Base-by-base conservation (phyloP, 1,284 basidiomycete species). In the Ceratobasidium sp. region DNA sequence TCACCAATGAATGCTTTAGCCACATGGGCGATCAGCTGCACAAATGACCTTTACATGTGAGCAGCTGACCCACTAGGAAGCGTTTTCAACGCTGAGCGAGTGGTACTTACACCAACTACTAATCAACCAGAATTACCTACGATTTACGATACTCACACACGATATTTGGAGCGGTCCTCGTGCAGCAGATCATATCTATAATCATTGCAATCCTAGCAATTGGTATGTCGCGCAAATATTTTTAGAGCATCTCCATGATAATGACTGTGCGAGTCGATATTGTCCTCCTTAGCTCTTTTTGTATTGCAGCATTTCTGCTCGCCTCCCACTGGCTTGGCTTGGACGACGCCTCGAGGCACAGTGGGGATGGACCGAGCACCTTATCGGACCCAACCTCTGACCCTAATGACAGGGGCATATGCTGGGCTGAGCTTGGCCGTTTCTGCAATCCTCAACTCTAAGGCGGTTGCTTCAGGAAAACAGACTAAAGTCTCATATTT, bases 91-190 rank as follows among this genome's bases (percentile, higher is more conserved):
- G n/a, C n/a, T n/a, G n/a, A n/a, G n/a, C n/a, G n/a, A n/a, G n/a
- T n/a, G n/a, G n/a, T n/a, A n/a, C n/a, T n/a, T n/a, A n/a, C n/a
- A 26, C 26, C 23, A 58, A 13, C 28, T 8, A 63, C 26, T 11
- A 63, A 20, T 37, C 4, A 4, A 23, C 2, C 31, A 65, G 64
- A 7, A 33, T 65, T 3, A 20, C 26, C 3, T 35, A 65, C 15
- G 45, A 35, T 17, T 28, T 65, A 10, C 64, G 20, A 26, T 42
- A 69, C 37, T 39, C 67, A 17, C n/a, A 23, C 8, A 37, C 67
- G 13, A 69, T 69, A 20, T 23, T 69, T 28, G 67, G 67, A 11
- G 13, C 67, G 31, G 26, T 69, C 23, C n/a, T 69, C 7, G 33
- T 58, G 11, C 64, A 65, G 37, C 61, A 64, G 45, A 42, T 28